Evolutionary conservation across 495 filamentous ascomycete species (phyloP).

Genomic region (Penicillium odoratum): DNA sequence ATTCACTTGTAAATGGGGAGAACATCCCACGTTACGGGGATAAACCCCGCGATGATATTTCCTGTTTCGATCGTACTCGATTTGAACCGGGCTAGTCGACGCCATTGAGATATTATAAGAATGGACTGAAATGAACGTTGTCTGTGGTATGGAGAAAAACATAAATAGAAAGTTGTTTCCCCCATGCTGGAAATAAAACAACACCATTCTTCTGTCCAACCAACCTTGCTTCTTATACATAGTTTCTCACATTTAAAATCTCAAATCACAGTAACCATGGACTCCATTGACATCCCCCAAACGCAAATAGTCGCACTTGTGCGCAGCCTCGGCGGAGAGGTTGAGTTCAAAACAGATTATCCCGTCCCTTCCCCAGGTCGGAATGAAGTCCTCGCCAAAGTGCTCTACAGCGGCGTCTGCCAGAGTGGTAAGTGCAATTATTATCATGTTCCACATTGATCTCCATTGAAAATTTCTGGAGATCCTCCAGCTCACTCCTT

Average conservation of each 20-base stretch:
- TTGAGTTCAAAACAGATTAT: conserved; percentile 47
- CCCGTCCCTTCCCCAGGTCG: conserved; percentile 43
- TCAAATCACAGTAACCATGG: conserved; percentile 18
- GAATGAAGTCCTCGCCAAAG: conserved; percentile 52
- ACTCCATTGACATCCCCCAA: conserved; percentile 30
- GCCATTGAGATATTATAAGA: not conserved
- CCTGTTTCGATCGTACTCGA: not conserved
- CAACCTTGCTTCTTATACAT: not conserved
- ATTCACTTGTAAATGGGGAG: too few species aligned
- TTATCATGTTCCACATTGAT: not conserved
- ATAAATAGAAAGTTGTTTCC: not conserved
- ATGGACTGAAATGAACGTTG: not conserved
- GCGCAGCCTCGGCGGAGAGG: conserved; percentile 40
- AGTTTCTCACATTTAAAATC: too few species aligned
- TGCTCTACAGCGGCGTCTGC: conserved; percentile 51
- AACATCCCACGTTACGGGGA: too few species aligned
- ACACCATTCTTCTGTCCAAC: not conserved
- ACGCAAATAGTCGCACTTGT: conserved; percentile 51
- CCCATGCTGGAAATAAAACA: not conserved
- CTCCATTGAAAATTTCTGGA: not conserved
- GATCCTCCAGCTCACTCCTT: not conserved
- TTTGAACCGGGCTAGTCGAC: not conserved
- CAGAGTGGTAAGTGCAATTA: conserved; percentile 40
- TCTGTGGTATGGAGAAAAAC: not conserved
- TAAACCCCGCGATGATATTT: not conserved